Percentiles rank a stretch among this genome's conserved stretches.
Evolutionary conservation across 208 protist species (phyloP).

Genomic region (Borovskyia barvae): DNA sequence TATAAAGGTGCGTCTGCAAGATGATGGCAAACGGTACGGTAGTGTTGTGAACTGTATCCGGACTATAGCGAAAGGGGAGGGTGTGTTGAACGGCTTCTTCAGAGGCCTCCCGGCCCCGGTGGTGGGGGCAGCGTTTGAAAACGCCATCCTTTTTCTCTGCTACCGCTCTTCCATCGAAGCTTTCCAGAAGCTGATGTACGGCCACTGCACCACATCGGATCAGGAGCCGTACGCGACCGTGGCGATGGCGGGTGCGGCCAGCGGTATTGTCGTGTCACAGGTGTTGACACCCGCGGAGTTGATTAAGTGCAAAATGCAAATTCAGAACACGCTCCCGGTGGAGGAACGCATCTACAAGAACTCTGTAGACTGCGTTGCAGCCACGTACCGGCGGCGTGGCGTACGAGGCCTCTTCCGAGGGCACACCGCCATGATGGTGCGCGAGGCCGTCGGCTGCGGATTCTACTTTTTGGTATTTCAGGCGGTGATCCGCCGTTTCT

Average conservation of each 20-base stretch:
- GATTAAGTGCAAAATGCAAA: slow-evolving; percentile 92
- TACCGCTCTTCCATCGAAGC: slow-evolving; percentile 56
- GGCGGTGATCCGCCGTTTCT: slow-evolving; percentile 66
- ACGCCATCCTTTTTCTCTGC: slow-evolving; percentile 78
- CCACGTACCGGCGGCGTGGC: slow-evolving; percentile 64
- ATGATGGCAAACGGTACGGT: slow-evolving; percentile 68
- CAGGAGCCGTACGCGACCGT: slow-evolving; percentile 74
- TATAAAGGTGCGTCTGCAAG: slow-evolving; percentile 91
- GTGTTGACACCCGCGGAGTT: slow-evolving; percentile 89
- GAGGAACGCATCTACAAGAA: slow-evolving; percentile 77
- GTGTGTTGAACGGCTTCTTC: slow-evolving; percentile 87
- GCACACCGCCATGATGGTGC: slow-evolving; percentile 85
- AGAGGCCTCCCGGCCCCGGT: slow-evolving; percentile 84
- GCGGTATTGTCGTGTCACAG: slow-evolving; percentile 77
- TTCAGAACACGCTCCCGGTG: slow-evolving; percentile 85
- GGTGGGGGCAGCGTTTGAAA: slow-evolving; percentile 77
- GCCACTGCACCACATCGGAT: slow-evolving; percentile 34
- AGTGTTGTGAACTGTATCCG: slow-evolving; percentile 62
- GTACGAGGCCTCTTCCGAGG: slow-evolving; percentile 79
- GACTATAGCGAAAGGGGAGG: slow-evolving; percentile 74
- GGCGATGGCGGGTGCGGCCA: slow-evolving; percentile 48
- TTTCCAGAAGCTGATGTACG: slow-evolving; percentile 62
- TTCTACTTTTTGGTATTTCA: slow-evolving; percentile 89
- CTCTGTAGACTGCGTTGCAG: slow-evolving; percentile 70
- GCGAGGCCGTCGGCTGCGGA: slow-evolving; percentile 82